Conservation (phyloP, 73 alveolate species). For the Urostyla sp. region DNA sequence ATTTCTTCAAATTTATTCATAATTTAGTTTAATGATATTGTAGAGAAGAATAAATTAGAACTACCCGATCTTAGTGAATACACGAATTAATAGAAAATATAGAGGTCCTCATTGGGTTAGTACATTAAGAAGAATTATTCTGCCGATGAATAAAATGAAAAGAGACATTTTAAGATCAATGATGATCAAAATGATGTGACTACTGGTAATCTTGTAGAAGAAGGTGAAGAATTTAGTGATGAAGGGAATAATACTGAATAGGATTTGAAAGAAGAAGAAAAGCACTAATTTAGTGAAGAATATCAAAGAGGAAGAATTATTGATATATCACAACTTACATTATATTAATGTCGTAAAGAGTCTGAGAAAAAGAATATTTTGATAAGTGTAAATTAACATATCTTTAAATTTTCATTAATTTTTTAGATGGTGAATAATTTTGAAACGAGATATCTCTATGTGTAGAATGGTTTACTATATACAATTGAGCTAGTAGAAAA, state of each 20-base stretch:
- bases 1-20: not conserved
- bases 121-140: slow-evolving; percentile 12
- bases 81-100: not conserved
- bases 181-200: not conserved
- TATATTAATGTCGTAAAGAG: not conserved
- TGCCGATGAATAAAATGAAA: not conserved
- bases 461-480: slow-evolving; percentile 10
- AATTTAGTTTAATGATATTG: slow-evolving; percentile 27
- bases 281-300: not conserved
- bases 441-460: slow-evolving; percentile 28
- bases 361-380: not conserved
- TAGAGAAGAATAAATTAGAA: slow-evolving; percentile 36
- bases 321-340: not conserved
- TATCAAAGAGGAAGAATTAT: not conserved
- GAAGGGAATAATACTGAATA: not conserved
- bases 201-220: not conserved
- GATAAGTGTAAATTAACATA: not conserved
- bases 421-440: not conserved
- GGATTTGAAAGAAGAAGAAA: not conserved
- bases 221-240: slow-evolving; percentile 54
- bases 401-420: not conserved
- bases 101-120: not conserved
- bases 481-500: not conserved
- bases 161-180: not conserved
- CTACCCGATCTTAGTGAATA: slow-evolving; percentile 21